Conservation (phyloP, 495 filamentous ascomycete species). For the Neurospora sp. region DNA sequence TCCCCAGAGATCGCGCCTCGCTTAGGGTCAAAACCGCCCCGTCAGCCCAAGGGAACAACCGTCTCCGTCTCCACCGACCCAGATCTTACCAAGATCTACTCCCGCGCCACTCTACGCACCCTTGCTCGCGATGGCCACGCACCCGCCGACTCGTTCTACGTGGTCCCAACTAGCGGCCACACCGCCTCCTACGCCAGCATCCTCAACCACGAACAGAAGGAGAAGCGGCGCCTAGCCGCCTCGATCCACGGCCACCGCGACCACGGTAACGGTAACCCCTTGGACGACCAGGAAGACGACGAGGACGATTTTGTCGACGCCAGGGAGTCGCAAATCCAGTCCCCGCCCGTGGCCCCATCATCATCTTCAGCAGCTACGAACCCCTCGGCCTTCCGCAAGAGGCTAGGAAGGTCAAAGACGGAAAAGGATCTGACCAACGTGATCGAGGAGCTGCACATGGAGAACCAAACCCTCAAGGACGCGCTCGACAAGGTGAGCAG, state of each 20-base stretch:
- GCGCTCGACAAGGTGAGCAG: conserved; percentile 69
- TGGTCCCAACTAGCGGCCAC: conserved; percentile 82
- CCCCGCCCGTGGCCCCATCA: not conserved
- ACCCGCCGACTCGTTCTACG: conserved; percentile 79
- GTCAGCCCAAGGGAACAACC: conserved; percentile 12
- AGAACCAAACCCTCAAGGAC: conserved; percentile 67
- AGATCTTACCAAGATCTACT: conserved; percentile 68
- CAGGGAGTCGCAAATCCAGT: conserved; percentile 47
- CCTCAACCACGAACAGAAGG: conserved; percentile 59
- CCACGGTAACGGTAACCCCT: conserved; percentile 7
- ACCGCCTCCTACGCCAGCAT: conserved; percentile 87
- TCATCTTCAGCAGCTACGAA: not conserved
- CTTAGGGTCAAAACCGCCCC: conserved; percentile 25
- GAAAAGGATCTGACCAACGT: conserved; percentile 41
- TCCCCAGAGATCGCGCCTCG: conserved; percentile 13
- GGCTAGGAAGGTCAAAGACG: conserved; percentile 18
- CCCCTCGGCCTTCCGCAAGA: conserved; percentile 20
- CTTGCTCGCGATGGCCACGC: conserved; percentile 37
- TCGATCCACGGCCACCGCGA: conserved; percentile 22
- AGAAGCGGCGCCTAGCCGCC: conserved; percentile 41
- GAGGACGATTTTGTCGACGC: conserved; percentile 84
- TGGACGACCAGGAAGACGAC: conserved; percentile 50
- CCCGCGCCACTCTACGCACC: conserved; percentile 67
- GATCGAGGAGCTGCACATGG: conserved; percentile 71
- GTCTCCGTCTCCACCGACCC: conserved; percentile 40